phyloP scores from a whole-genome alignment of 225 moss, liverwort and hornwort genomes.

The Marchantia paleacea region DNA sequence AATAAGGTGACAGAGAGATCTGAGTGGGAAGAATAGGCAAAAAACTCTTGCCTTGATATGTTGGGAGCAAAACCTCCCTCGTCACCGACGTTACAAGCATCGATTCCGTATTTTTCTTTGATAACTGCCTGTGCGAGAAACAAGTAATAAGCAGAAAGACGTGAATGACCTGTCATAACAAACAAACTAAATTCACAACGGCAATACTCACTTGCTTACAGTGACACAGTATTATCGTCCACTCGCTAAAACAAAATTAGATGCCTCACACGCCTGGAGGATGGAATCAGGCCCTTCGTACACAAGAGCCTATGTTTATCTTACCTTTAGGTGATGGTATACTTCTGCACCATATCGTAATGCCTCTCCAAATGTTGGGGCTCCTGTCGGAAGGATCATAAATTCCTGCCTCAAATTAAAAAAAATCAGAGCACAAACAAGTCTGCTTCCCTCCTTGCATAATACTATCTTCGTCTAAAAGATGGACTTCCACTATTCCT shows the following conservation, averaged over 20 bases:
- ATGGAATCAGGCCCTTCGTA: not conserved
- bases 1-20: too few relatives aligned
- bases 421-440: not conserved
- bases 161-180: not conserved
- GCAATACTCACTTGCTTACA: not conserved
- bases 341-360: conserved; percentile 91
- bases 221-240: not conserved
- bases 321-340: conserved; percentile 65
- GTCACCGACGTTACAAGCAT: conserved; percentile 91
- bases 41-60: conserved; percentile 60
- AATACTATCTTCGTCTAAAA: not conserved
- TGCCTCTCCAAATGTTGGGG: conserved; percentile 85
- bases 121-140: conserved; percentile 68
- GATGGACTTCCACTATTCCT: not conserved
- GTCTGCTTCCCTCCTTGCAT: not conserved
- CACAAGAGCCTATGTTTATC: not conserved
- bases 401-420: conserved; percentile 58
- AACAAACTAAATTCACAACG: not conserved
- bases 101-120: conserved; percentile 87
- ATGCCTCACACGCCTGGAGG: too few relatives aligned
- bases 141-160: not conserved
- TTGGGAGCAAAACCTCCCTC: conserved; percentile 71
- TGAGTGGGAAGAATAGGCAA: not conserved
- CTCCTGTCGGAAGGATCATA: conserved; percentile 94
- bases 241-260: too few relatives aligned